Base-by-base conservation (phyloP, 352 stramenopile genomes). In the Pythium diclinum region DNA sequence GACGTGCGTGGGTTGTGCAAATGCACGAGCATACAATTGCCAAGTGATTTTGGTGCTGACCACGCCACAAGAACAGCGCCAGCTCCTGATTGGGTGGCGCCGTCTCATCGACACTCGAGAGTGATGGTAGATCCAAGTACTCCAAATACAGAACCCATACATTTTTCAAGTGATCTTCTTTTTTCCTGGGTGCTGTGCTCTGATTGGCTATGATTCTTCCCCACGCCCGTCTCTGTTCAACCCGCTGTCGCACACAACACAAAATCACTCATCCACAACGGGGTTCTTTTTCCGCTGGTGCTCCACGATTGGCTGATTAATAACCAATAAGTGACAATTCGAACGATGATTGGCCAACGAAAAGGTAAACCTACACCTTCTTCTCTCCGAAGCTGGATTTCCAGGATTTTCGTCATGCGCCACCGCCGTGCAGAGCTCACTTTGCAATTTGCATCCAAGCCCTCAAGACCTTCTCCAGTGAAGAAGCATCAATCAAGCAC, bases 391-490 rank as follows among this genome's bases (percentile, higher is more conserved):
- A 21, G 25, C 47, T 23, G 47, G 47, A 54, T 54, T 54, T 54
- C 47, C 33, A 6, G 21, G 47, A 23, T 47, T 47, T 47, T 44
- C 36, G 33, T 40, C 33, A 40, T 40, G 33, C 2, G 47, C 21
- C 21, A n/a, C n/a, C 25, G 9, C 25, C 25, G 8, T 17, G 25
- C 21, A 54, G 47, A 34, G 47, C 47, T 54, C 47, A 54, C 21
- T 54, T 54, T 21, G 47, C 47, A 54, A 54, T 54, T 54, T 54
- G 47, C 47, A 5, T 11, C 5, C 47, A 54, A 54, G 21, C 47
- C 47, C 21, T 30, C 47, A 30, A 54, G 21, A 34, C 25, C n/a
- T 16, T 34, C 13, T 33, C 21, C 21, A 28, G 25, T 3, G 25
- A 28, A 28, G 25, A 54, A 19, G 6, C 23, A 54, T 34, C 21